These are phyloP conservation scores for Fermentozyma sake DNA, from an alignment of 1,139 yeast genomes.

Conservation along the genomic window DNA sequence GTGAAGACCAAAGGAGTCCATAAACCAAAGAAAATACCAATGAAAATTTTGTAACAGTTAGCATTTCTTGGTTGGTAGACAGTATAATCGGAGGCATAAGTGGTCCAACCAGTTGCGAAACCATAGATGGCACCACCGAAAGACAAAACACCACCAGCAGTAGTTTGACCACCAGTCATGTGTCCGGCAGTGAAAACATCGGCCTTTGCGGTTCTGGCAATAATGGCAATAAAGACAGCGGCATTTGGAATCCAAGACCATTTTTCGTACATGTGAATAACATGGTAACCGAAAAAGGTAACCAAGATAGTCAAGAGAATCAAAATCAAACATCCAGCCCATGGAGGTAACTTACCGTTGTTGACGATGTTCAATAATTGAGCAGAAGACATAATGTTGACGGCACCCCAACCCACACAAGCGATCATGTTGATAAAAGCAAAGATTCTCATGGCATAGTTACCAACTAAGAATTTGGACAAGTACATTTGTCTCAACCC, in stretches of 20 bases:
- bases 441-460: conserved; percentile 69
- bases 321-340: conserved; percentile 85
- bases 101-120: conserved; percentile 93
- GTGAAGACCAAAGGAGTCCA: conserved; percentile 66
- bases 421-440: conserved; percentile 76
- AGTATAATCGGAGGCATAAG: conserved; percentile 90
- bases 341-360: conserved; percentile 68
- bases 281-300: conserved; percentile 82
- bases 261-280: conserved; percentile 78
- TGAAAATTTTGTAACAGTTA: conserved; percentile 55
- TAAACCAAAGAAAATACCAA: conserved; percentile 60
- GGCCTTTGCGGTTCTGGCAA: conserved; percentile 69
- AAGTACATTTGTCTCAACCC: conserved; percentile 89
- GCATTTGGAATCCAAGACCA: conserved; percentile 86
- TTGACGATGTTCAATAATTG: conserved; percentile 78
- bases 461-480: conserved; percentile 76
- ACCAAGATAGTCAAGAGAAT: conserved; percentile 65
- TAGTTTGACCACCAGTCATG: conserved; percentile 48
- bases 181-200: conserved; percentile 48
- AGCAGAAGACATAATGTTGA: conserved; percentile 86
- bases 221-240: conserved; percentile 67
- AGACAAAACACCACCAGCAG: conserved; percentile 75
- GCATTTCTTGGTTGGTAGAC: conserved; percentile 72
- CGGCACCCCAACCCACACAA: conserved; percentile 95
- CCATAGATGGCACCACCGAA: conserved; percentile 87